Conservation (phyloP, 2,329 filamentous ascomycete species). For the Lojkania enalia region DNA sequence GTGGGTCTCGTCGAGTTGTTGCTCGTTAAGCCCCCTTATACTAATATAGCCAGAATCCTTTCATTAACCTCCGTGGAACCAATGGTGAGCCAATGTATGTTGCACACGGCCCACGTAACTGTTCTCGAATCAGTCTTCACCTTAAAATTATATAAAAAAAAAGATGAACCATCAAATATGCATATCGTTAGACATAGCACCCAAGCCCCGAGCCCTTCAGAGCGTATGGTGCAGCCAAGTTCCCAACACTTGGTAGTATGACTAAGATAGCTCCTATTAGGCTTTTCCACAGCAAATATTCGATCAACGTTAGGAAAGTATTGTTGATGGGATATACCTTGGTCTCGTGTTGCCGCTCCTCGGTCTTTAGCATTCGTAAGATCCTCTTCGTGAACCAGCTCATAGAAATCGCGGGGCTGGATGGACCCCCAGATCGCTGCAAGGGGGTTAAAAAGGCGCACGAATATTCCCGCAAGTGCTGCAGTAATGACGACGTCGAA, state of each 20-base stretch:
- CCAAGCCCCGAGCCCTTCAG: conserved; percentile 41
- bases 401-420: conserved; percentile 10
- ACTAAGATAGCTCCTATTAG: conserved; percentile 42
- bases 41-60: conserved; percentile 14
- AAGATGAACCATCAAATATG: conserved; percentile 44
- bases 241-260: conserved; percentile 45
- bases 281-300: conserved; percentile 33
- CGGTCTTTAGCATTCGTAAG: conserved; percentile 14
- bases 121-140: conserved; percentile 1
- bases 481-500: conserved; percentile 47
- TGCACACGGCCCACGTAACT: conserved; percentile 42
- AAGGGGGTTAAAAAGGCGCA: conserved; percentile 42
- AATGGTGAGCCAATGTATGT: conserved; percentile 43
- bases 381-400: conserved; percentile 21
- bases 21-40: conserved; percentile 1
- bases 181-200: conserved; percentile 48
- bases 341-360: conserved; percentile 2
- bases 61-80: conserved; percentile 28
- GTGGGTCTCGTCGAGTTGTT: neutral
- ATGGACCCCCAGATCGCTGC: conserved; percentile 20
- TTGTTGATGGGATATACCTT: conserved; percentile 21
- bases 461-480: conserved; percentile 45
- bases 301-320: conserved; percentile 23
- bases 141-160: neutral
- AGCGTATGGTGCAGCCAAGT: conserved; percentile 37